Conservation (phyloP, 495 filamentous ascomycete genomes). For the Penicillium chermesinum region DNA sequence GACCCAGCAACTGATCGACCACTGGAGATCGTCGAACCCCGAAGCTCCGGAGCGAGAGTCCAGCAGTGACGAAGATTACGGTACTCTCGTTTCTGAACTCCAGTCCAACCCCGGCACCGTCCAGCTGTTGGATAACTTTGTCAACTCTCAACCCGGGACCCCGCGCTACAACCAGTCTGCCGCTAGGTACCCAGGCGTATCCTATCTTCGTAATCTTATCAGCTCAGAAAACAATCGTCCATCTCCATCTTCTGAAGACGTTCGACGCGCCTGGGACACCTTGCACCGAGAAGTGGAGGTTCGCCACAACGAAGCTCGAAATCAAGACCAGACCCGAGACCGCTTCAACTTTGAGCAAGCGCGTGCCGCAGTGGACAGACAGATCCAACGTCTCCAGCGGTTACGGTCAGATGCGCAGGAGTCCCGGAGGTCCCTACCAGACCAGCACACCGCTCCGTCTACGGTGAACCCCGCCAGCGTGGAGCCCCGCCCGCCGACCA, state of each 20-base stretch:
- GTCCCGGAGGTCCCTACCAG: background rate
- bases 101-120: background rate
- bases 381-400: conserved; percentile 14
- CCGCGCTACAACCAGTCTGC: conserved; percentile 10
- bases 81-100: background rate
- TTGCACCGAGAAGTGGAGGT: conserved; percentile 37
- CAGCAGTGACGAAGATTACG: background rate
- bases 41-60: background rate
- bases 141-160: background rate
- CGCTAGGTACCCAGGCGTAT: conserved; percentile 20
- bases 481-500: conserved; percentile 2
- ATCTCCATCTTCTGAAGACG: conserved; percentile 36
- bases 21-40: background rate
- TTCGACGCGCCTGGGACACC: conserved; percentile 33
- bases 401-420: background rate
- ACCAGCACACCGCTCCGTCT: background rate
- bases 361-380: conserved; percentile 23
- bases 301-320: conserved; percentile 11
- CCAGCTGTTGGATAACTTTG: background rate
- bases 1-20: background rate
- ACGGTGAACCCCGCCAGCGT: conserved; percentile 1
- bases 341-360: conserved; percentile 24
- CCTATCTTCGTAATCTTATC: conserved; percentile 39
- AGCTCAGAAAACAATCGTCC: conserved; percentile 33
- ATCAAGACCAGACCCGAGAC: conserved; percentile 4